Evolutionary conservation across 768 basidiomycete genomes (phyloP), one percentile per base, ranked within the genome.

Genomic region (Russula dissimulans): DNA sequence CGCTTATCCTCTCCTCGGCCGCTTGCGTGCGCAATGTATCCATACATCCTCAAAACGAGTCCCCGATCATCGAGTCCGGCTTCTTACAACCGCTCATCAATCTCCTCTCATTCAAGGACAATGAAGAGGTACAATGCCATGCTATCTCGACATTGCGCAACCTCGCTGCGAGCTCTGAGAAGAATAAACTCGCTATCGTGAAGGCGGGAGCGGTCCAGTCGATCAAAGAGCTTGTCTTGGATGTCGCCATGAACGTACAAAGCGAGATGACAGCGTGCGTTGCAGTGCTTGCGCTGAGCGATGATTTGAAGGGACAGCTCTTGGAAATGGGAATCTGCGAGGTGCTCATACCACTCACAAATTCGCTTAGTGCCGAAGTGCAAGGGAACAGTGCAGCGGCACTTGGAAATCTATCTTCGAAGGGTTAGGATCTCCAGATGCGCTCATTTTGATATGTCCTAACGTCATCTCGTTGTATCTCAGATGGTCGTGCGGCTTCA

Each of bases 181-280:
- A 94, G 80, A 99, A 98, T 78, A 99, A 98, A 77, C 82, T 89
- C 42, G 93, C 95, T 8, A 98, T 99, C 58, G 95, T 99, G 54
- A 90, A 97, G 71, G 95, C 97, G 5, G 97, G 97, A 4, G 97
- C 97, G 17, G 87, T 97, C 4, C 91, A 93, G 69, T 86, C 91
- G 46, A 99, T 99, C 75, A 97, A 97, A 75, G 93, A 97, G 68
- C 78, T 99, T 17, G 94, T 99, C 2, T 77, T 99, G 12, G 89
- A 89, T 68, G 95, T 97, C 1, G 94, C 97, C 4, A 84, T 97
- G 77, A 89, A 89, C 63, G 97, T 99, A 11, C 97, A 99, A 75
- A 95, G 93, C 69, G 97, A 98, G 75, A 99, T 99, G 97, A 99
- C 97, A 45, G 97, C 97, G 6, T 98, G 95, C 67, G 89, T 97